A percentile compares a stretch with the other conserved stretches of the same genome.
Evolutionary conservation across 371 early-diverging fungal species (phyloP).

Genomic region (Rhizopus stolonifer): DNA sequence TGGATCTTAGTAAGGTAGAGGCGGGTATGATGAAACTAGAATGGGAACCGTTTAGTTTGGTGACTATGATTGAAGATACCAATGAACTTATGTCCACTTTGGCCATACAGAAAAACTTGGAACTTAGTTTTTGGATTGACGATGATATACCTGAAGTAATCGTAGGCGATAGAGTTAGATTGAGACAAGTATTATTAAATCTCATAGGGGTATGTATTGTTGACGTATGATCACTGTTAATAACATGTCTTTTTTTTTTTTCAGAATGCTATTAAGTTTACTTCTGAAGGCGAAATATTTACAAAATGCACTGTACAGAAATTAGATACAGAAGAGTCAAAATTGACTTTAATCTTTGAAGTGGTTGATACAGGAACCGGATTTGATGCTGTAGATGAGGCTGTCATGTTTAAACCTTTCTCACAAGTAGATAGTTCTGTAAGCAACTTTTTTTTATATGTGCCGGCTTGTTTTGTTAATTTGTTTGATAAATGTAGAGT

Average conservation of each 20-base stretch:
- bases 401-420: conserved; percentile 70
- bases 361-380: conserved; percentile 67
- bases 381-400: conserved; percentile 59
- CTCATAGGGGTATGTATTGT: conserved; percentile 48
- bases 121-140: conserved; percentile 62
- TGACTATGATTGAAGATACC: conserved; percentile 62
- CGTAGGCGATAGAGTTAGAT: conserved; percentile 57
- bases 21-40: conserved; percentile 74
- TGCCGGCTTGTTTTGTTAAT: background rate
- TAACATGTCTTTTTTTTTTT: background rate
- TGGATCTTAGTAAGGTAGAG: conserved; percentile 71
- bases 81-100: conserved; percentile 61
- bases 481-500: conserved; percentile 24
- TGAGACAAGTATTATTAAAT: conserved; percentile 61
- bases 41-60: conserved; percentile 59
- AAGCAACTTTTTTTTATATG: conserved; percentile 5
- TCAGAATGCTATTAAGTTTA: conserved; percentile 71
- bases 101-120: conserved; percentile 63
- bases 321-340: conserved; percentile 22
- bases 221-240: background rate
- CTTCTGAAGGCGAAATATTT: conserved; percentile 60
- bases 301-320: conserved; percentile 55
- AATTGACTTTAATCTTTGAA: conserved; percentile 56
- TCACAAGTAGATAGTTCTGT: conserved; percentile 67
- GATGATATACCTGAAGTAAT: conserved; percentile 60